Evolutionary conservation across 2,329 filamentous ascomycete genomes (phyloP).

Genomic region (Colletotrichum lentis): DNA sequence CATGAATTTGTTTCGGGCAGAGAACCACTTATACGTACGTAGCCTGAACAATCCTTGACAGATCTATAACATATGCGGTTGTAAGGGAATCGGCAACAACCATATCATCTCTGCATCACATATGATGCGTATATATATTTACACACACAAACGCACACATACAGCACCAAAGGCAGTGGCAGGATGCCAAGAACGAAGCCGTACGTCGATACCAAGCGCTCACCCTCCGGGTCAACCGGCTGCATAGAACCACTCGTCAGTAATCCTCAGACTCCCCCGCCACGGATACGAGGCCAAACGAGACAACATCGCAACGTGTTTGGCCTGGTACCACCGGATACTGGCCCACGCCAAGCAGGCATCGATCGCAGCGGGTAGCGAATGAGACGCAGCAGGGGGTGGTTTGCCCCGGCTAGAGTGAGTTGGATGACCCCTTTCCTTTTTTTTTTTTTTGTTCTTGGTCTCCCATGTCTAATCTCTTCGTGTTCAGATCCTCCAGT

Average conservation of each 20-base stretch:
- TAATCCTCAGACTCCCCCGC: background rate
- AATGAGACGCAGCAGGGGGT: constrained; percentile 14
- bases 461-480: too few relatives aligned
- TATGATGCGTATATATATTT: too few relatives aligned
- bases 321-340: background rate
- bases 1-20: too few relatives aligned
- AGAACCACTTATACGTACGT: too few relatives aligned
- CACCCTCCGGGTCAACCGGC: background rate
- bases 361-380: background rate
- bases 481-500: background rate
- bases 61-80: too few relatives aligned
- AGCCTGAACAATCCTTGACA: too few relatives aligned
- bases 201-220: too few relatives aligned
- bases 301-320: background rate
- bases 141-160: too few relatives aligned
- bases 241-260: background rate
- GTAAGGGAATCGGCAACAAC: too few relatives aligned
- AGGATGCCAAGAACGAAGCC: background rate
- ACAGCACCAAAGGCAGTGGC: too few relatives aligned
- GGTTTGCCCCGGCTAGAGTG: background rate
- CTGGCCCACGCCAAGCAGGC: background rate
- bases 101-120: too few relatives aligned
- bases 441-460: too few relatives aligned
- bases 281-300: background rate
- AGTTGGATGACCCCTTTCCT: background rate